A percentile compares a stretch with the other conserved stretches of the same genome.
Conservation (phyloP, 257 asterid genomes). For the Thymus mandschuricus region DNA sequence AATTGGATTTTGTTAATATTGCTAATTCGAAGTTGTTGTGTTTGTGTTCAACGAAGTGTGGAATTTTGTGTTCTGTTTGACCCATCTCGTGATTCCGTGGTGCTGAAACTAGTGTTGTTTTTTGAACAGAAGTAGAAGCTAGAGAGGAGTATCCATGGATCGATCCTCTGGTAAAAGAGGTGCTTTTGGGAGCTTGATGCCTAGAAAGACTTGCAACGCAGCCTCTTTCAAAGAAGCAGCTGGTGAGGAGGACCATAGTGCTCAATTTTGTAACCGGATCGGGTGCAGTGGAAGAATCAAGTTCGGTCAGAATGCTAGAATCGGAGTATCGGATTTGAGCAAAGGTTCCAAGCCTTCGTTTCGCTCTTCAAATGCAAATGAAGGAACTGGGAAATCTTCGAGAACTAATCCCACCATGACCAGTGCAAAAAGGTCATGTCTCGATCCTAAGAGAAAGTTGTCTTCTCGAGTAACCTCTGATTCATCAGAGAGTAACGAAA, state of each 20-base stretch:
- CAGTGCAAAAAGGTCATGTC: slow-evolving; percentile 36
- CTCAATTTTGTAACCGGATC: slow-evolving; percentile 72
- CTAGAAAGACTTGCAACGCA: slow-evolving; percentile 43
- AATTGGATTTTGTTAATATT: not conserved
- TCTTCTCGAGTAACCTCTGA: slow-evolving; percentile 25
- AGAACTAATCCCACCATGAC: slow-evolving; percentile 28
- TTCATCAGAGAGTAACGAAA: slow-evolving; percentile 37
- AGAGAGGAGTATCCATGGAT: slow-evolving; percentile 45
- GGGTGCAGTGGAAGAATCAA: slow-evolving; percentile 84
- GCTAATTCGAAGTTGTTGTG: not conserved
- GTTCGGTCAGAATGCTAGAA: slow-evolving; percentile 39
- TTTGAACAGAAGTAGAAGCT: slow-evolving; percentile 33
- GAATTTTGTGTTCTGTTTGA: not conserved
- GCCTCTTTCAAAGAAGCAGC: slow-evolving; percentile 40
- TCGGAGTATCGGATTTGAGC: slow-evolving; percentile 44
- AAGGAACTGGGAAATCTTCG: slow-evolving; percentile 43
- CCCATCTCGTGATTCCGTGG: slow-evolving; percentile 3
- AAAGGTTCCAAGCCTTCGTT: slow-evolving; percentile 45
- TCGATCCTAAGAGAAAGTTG: slow-evolving; percentile 31
- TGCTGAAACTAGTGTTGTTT: slow-evolving; percentile 7
- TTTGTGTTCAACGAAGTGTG: not conserved
- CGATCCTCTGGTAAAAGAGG: slow-evolving; percentile 49
- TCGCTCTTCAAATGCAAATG: slow-evolving; percentile 50
- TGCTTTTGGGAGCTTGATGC: slow-evolving; percentile 39
- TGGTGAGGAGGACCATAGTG: slow-evolving; percentile 42